Percentiles rank a stretch among this genome's conserved stretches.
phyloP scores from a whole-genome alignment of 2,329 filamentous ascomycete species.

The Fusarium irregulare region DNA sequence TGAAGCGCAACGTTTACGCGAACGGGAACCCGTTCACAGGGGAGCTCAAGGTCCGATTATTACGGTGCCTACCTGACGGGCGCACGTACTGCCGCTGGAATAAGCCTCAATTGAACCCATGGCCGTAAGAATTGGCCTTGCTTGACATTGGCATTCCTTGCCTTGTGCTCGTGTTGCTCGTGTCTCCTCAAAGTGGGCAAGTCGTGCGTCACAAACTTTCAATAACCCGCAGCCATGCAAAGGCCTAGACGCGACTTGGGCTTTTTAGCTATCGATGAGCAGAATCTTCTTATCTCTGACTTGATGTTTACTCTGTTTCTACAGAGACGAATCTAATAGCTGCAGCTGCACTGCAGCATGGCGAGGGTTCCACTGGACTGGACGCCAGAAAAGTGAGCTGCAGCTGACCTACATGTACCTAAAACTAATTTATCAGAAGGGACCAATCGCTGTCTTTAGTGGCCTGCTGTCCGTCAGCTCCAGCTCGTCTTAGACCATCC shows the following conservation, averaged over 20 bases:
- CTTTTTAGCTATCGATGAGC: neutral
- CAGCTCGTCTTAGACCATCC: constrained; percentile 34
- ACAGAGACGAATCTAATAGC: constrained; percentile 35
- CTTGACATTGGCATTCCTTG: neutral
- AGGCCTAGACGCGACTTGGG: neutral
- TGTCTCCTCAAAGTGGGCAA: neutral
- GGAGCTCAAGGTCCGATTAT: neutral
- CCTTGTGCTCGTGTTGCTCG: neutral
- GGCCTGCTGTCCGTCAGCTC: constrained; percentile 41
- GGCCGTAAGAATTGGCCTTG: neutral
- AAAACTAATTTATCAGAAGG: constrained; percentile 41
- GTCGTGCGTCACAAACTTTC: constrained; percentile 2
- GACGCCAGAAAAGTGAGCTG: constrained; percentile 26
- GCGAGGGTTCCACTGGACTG: constrained; percentile 23
- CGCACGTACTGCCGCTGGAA: constrained; percentile 27
- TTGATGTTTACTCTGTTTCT: constrained; percentile 32
- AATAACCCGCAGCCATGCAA: neutral
- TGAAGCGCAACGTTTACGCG: constrained; percentile 9
- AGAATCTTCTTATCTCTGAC: constrained; percentile 10
- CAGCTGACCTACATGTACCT: constrained; percentile 36
- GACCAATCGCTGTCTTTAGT: constrained; percentile 40
- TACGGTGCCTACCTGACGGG: neutral
- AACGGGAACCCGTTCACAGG: constrained; percentile 1
- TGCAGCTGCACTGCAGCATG: constrained; percentile 18
- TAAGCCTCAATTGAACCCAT: constrained; percentile 26